These are phyloP conservation scores for Colletotrichum tofieldiae DNA, from an alignment of 2,329 filamentous ascomycete genomes.

Conservation along the genomic window DNA sequence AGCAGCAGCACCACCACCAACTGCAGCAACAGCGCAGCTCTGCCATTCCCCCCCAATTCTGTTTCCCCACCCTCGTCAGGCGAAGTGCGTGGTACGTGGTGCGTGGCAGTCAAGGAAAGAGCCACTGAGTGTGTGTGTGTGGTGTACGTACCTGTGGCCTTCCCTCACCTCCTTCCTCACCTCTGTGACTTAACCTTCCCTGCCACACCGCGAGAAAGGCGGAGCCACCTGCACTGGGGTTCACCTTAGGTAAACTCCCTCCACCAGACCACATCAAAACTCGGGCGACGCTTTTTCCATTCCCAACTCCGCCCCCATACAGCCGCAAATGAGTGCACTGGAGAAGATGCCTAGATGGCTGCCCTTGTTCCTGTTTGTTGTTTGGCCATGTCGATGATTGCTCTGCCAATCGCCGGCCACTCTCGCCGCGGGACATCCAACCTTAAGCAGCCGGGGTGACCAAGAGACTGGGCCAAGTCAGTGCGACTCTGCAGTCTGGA, in stretches of 20 bases:
- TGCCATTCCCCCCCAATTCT: neutral
- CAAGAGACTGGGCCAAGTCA: conserved; percentile 5
- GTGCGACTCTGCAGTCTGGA: neutral
- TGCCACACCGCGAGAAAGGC: neutral
- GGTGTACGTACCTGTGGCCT: conserved; percentile 18
- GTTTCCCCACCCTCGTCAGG: neutral
- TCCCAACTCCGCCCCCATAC: neutral
- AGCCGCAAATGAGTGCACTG: neutral
- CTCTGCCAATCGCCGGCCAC: neutral
- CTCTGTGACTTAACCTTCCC: conserved; percentile 10
- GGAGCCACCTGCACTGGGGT: neutral
- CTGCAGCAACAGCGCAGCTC: neutral
- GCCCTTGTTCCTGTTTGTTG: neutral
- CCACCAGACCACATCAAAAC: neutral
- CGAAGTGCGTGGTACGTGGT: conserved; percentile 18
- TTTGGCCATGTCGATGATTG: neutral
- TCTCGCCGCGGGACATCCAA: neutral
- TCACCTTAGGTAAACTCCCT: conserved; percentile 1
- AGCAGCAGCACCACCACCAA: neutral
- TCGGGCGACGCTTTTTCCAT: neutral
- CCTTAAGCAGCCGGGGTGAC: conserved; percentile 1
- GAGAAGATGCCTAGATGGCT: neutral
- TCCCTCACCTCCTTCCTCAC: neutral
- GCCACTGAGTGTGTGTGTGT: neutral
- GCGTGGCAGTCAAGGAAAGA: conserved; percentile 21